Conservation (phyloP, 1,284 basidiomycete genomes). For the Thelephora terrestris region DNA sequence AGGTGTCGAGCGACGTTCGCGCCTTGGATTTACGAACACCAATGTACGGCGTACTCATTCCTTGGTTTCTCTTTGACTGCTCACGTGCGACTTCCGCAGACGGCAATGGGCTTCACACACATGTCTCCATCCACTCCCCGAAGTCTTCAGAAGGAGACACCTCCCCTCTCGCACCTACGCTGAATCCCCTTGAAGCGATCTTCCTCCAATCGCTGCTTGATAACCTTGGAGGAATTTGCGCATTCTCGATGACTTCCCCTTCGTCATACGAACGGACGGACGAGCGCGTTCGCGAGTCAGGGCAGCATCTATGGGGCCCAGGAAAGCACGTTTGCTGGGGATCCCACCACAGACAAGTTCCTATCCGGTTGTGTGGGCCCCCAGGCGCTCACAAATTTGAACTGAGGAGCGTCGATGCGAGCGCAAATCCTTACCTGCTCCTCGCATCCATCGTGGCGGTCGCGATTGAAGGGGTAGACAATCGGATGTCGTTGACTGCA, state of each 20-base stretch:
- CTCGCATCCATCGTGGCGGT: slow-evolving; percentile 40
- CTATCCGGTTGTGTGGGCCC: slow-evolving; percentile 49
- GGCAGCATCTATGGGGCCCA: no score
- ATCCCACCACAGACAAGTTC: slow-evolving; percentile 54
- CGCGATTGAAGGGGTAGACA: slow-evolving; percentile 33
- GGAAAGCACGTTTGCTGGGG: slow-evolving; percentile 66
- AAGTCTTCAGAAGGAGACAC: not conserved
- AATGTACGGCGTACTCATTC: slow-evolving; percentile 23
- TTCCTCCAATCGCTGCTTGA: slow-evolving; percentile 34
- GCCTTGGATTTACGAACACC: slow-evolving; percentile 40
- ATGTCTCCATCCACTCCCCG: not conserved
- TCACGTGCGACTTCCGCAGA: not conserved
- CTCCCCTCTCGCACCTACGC: slow-evolving; percentile 11
- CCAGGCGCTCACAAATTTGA: slow-evolving; percentile 50
- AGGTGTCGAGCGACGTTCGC: slow-evolving; percentile 56
- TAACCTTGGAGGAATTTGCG: slow-evolving; percentile 31
- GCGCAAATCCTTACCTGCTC: slow-evolving; percentile 33
- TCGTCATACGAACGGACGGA: no score
- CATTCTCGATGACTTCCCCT: no score
- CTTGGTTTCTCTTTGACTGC: not conserved
- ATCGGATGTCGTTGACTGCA: slow-evolving; percentile 24
- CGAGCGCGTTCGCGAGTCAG: no score
- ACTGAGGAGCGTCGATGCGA: slow-evolving; percentile 51
- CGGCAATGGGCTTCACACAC: not conserved
- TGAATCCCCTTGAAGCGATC: slow-evolving; percentile 23